Base-by-base conservation (phyloP, 306 rosid species). In the Quillaja saponaria region DNA sequence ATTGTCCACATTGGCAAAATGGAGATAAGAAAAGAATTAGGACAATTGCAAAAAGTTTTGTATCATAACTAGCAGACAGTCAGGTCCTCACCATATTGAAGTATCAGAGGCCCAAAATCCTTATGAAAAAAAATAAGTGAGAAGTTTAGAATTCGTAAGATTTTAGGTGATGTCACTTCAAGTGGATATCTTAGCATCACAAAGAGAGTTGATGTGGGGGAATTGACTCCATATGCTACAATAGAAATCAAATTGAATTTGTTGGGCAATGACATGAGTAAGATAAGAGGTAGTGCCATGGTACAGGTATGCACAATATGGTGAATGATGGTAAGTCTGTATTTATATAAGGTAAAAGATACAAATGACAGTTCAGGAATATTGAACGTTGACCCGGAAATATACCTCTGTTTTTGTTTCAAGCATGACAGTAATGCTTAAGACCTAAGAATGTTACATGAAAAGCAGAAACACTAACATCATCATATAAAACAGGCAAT, bases 391-490 rank as follows among this genome's bases (percentile, higher is more conserved):
- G 20, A 35, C 20, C 11, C 8, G 47, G 34, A 15, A 63, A 35
- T 49, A 42, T 20, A 4, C 31, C 31, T 4, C 3, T 25, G 4
- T 25, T 25, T 25, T 4, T 1, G 31, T 25, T 25, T 2, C 31
- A 25, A 25, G 31, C 31, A 25, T 25, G 31, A 25, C 2, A 25
- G 31, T 25, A 57, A 57, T 8, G 55, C 17, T 44, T 25, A 40
- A 49, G 39, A 31, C 38, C 12, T 33, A 40, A 14, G 37, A 62
- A 55, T 6, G 14, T 14, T 33, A 65, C 55, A 15, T 31, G 6
- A 56, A 45, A 37, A 45, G 63, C 58, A 58, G 10, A 13, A 54
- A 48, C 9, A 10, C 60, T 49, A 31, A 42, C 18, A 51, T 73
- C 33, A 33, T 61, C 50, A 13, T 35, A 56, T 11, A 9, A 3